Conservation (phyloP, 768 basidiomycete genomes). For the Mycena filopes region DNA sequence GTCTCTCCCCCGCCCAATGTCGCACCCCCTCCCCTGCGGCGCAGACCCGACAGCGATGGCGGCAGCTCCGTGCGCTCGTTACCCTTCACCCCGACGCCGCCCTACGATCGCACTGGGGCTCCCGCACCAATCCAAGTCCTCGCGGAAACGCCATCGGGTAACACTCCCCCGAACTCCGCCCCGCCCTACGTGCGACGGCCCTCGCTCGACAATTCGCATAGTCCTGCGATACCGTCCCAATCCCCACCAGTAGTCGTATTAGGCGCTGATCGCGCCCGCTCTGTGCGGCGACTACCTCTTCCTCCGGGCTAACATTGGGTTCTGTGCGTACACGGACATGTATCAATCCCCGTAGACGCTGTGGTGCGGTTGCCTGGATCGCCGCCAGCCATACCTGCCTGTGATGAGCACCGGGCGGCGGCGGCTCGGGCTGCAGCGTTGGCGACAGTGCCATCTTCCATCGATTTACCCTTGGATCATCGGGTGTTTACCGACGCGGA, state of each 20-base stretch:
- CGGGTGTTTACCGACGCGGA: no score
- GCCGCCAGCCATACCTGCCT: no score
- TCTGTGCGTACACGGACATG: background rate
- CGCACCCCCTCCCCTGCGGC: constrained; percentile 1
- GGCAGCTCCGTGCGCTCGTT: constrained; percentile 25
- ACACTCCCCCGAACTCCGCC: constrained; percentile 23
- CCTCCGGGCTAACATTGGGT: constrained; percentile 12
- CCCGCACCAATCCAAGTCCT: constrained; percentile 18
- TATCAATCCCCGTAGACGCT: no score
- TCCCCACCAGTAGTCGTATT: background rate
- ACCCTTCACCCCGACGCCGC: constrained; percentile 28
- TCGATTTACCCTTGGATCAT: no score
- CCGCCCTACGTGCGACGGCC: constrained; percentile 25
- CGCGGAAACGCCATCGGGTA: background rate
- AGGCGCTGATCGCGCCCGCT: constrained; percentile 4
- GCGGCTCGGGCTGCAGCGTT: background rate
- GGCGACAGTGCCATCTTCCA: no score
- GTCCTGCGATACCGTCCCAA: background rate
- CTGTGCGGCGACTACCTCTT: constrained; percentile 26
- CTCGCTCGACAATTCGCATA: constrained; percentile 19
- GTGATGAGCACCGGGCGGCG: no score
- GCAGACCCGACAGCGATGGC: constrained; percentile 5
- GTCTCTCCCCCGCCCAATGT: constrained; percentile 2
- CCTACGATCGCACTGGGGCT: constrained; percentile 21
- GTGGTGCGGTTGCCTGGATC: no score